phyloP scores from a whole-genome alignment of 345 rosid species.

The Fremontodendron californicum region DNA sequence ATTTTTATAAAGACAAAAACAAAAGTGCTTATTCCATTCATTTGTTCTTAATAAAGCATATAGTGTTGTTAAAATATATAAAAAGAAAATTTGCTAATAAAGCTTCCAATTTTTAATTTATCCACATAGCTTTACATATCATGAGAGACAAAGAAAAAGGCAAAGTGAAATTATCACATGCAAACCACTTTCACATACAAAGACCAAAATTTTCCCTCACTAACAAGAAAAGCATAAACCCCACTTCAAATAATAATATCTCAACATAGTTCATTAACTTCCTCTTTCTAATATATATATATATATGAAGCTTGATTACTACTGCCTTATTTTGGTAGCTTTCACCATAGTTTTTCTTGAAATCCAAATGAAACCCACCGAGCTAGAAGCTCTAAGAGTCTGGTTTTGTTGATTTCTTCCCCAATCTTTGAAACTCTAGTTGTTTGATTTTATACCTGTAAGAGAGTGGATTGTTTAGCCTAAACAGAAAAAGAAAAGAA shows the following conservation, averaged over 20 bases:
- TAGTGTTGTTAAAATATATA: conserved; percentile 18
- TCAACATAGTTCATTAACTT: not conserved
- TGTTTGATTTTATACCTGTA: too few relatives aligned
- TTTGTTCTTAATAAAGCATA: conserved; percentile 25
- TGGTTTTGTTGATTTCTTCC: not conserved
- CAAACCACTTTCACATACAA: conserved; percentile 49
- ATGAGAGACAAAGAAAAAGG: conserved; percentile 13
- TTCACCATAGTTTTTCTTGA: too few relatives aligned
- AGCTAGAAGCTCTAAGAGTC: conserved; percentile 8
- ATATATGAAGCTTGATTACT: not conserved
- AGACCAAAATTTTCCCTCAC: conserved; percentile 40
- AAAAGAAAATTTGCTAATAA: not conserved
- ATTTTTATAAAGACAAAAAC: not conserved
- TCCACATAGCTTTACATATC: conserved; percentile 31
- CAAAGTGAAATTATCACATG: conserved; percentile 59
- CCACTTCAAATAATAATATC: too few relatives aligned
- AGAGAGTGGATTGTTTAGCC: not conserved
- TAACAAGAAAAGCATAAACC: conserved; percentile 62
- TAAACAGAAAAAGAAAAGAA: not conserved
- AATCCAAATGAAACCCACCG: conserved; percentile 6
- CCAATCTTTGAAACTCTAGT: not conserved
- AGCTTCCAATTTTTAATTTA: conserved; percentile 23
- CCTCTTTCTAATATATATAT: not conserved
- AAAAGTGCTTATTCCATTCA: conserved; percentile 48
- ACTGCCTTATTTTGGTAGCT: not conserved